A percentile compares a stretch with the other conserved stretches of the same genome.
phyloP scores from a whole-genome alignment of 805 yeast species.

The Candida nemodendra region DNA sequence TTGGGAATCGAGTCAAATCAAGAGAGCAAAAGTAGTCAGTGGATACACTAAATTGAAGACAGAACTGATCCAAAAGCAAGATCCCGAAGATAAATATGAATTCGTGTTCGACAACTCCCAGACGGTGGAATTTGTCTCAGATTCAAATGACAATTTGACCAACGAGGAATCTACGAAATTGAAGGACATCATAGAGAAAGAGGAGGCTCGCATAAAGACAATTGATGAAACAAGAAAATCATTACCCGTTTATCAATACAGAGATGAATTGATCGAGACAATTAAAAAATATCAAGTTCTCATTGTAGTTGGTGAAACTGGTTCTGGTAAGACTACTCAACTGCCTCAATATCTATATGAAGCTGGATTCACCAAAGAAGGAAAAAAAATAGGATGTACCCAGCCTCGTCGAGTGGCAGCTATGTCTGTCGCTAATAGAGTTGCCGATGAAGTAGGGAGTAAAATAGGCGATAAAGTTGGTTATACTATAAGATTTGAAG shows the following conservation, averaged over 20 bases:
- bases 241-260: conserved; percentile 70
- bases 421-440: conserved; percentile 83
- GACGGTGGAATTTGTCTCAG: conserved; percentile 52
- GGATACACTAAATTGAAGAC: conserved; percentile 13
- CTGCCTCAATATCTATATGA: conserved; percentile 84
- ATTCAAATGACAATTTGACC: conserved; percentile 28
- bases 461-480: conserved; percentile 88
- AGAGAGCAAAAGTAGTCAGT: conserved; percentile 37
- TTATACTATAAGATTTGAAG: conserved; percentile 85
- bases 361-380: conserved; percentile 66
- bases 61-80: conserved; percentile 11
- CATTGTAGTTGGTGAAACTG: conserved; percentile 93
- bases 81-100: conserved; percentile 53
- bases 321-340: conserved; percentile 95
- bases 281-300: conserved; percentile 66
- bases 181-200: conserved; percentile 29
- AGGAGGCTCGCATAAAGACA: conserved; percentile 34
- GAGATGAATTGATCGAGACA: conserved; percentile 58
- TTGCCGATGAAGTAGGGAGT: conserved; percentile 83
- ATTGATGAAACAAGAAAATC: conserved; percentile 58
- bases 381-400: conserved; percentile 73
- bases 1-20: conserved; percentile 57
- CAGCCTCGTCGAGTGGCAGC: conserved; percentile 98
- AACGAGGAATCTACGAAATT: neutral
- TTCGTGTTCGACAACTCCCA: conserved; percentile 74